phyloP scores from a whole-genome alignment of 768 basidiomycete species.

The Sporobolomyces roseus region DNA sequence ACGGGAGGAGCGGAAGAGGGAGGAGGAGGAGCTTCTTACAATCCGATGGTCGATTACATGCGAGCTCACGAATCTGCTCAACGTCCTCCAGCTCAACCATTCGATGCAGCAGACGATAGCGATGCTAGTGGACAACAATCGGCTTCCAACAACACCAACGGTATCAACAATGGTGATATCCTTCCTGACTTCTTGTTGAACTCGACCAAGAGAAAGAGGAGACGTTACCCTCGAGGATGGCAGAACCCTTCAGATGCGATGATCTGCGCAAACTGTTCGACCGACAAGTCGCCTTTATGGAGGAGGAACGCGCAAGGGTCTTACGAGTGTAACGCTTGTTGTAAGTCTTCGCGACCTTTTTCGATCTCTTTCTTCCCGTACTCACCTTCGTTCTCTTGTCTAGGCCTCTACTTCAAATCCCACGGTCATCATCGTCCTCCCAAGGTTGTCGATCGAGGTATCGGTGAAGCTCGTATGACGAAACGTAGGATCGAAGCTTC shows the following conservation, averaged over 20 bases:
- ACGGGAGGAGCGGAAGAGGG: not conserved
- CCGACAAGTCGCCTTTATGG: constrained; percentile 30
- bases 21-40: not conserved
- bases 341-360: not conserved
- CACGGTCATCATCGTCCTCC: constrained; percentile 36
- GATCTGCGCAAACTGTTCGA: constrained; percentile 31
- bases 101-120: not conserved
- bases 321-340: constrained; percentile 35
- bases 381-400: not conserved
- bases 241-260: constrained; percentile 6
- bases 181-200: not conserved
- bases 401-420: constrained; percentile 36
- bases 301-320: constrained; percentile 25
- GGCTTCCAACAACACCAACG: too few species aligned
- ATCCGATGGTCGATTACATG: constrained; percentile 16
- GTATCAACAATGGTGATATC: not conserved
- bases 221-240: constrained; percentile 14
- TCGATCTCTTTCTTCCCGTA: not conserved
- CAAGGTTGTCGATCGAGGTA: constrained; percentile 30
- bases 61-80: constrained; percentile 18
- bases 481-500: constrained; percentile 34
- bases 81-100: too few species aligned
- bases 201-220: constrained; percentile 6
- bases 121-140: not conserved
- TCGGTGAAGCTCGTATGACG: constrained; percentile 31